These are phyloP conservation scores for Tylopilus subfusipes DNA, from an alignment of 768 basidiomycete genomes.

Conservation along the genomic window DNA sequence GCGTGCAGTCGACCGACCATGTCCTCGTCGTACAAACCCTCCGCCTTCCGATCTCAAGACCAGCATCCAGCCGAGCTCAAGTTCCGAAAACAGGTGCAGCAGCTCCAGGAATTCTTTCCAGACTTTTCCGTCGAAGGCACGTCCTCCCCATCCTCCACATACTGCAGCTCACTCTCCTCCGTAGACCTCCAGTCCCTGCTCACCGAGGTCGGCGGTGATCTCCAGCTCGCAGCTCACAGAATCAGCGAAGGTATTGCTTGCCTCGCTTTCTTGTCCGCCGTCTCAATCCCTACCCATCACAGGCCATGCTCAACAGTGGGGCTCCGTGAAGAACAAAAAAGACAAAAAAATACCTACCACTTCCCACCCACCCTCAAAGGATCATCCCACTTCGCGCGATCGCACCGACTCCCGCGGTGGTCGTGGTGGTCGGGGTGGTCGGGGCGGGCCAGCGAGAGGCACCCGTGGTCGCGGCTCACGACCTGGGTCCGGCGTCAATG, in stretches of 20 bases:
- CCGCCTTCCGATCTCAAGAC: conserved; percentile 26
- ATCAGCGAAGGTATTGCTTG: conserved; percentile 63
- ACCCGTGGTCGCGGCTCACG: conserved; percentile 42
- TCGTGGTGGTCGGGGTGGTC: conserved; percentile 58
- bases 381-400: conserved; percentile 31
- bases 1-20: no score
- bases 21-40: conserved; percentile 32
- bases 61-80: conserved; percentile 31
- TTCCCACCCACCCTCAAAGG: conserved; percentile 46
- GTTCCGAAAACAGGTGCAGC: conserved; percentile 51
- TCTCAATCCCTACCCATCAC: conserved; percentile 15
- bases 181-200: conserved; percentile 67
- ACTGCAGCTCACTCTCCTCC: conserved; percentile 16
- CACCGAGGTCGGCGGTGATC: conserved; percentile 64
- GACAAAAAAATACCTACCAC: conserved; percentile 63
- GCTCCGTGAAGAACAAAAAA: conserved; percentile 80
- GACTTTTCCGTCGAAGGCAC: conserved; percentile 67
- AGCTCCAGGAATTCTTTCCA: conserved; percentile 72
- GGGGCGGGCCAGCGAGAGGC: conserved; percentile 53
- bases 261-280: background rate
- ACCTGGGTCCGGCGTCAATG: conserved; percentile 33
- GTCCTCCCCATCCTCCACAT: conserved; percentile 16
- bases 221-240: conserved; percentile 63
- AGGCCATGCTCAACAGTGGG: conserved; percentile 82
- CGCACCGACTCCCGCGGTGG: conserved; percentile 51